Evolutionary conservation across 352 stramenopile species (phyloP).

Genomic region (Phytopythium boreale): DNA sequence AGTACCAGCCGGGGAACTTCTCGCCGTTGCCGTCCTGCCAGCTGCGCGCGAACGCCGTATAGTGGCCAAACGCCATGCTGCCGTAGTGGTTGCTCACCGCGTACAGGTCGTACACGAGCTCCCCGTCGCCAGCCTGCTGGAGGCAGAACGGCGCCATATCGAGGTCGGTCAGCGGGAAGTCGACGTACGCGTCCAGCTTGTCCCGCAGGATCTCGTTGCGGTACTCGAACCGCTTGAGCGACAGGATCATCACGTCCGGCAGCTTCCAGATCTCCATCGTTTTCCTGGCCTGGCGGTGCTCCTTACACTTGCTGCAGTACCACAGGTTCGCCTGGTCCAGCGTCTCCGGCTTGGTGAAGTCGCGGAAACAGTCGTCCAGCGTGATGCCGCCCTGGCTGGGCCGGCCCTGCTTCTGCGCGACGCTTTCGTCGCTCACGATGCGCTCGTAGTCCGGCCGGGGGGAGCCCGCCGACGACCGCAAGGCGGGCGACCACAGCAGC

Average conservation of each 20-base stretch:
- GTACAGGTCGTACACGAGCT: constrained; percentile 82
- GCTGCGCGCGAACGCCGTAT: constrained; percentile 83
- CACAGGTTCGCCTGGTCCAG: constrained; percentile 83
- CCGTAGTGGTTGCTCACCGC: constrained; percentile 90
- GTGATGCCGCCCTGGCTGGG: constrained; percentile 36
- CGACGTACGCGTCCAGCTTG: constrained; percentile 82
- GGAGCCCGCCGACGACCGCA: constrained; percentile 34
- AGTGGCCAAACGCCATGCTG: constrained; percentile 88
- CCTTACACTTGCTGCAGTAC: constrained; percentile 80
- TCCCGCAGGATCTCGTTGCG: constrained; percentile 78
- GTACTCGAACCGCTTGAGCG: constrained; percentile 89
- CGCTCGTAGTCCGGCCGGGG: constrained; percentile 48
- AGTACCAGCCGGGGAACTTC: constrained; percentile 73
- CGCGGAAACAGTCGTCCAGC: constrained; percentile 79
- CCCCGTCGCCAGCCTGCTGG: constrained; percentile 39
- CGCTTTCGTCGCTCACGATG: constrained; percentile 53
- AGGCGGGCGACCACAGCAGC: constrained; percentile 45
- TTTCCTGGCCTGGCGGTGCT: constrained; percentile 74
- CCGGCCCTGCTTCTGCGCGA: constrained; percentile 22
- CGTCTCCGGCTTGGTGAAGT: constrained; percentile 81
- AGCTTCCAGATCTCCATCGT: constrained; percentile 81
- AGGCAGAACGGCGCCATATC: constrained; percentile 83
- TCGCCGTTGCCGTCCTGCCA: constrained; percentile 55
- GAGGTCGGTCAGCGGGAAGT: constrained; percentile 83
- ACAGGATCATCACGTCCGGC: constrained; percentile 81